Evolutionary conservation across 306 rosid genomes (phyloP).

Genomic region (Gastrolobium villosum): DNA sequence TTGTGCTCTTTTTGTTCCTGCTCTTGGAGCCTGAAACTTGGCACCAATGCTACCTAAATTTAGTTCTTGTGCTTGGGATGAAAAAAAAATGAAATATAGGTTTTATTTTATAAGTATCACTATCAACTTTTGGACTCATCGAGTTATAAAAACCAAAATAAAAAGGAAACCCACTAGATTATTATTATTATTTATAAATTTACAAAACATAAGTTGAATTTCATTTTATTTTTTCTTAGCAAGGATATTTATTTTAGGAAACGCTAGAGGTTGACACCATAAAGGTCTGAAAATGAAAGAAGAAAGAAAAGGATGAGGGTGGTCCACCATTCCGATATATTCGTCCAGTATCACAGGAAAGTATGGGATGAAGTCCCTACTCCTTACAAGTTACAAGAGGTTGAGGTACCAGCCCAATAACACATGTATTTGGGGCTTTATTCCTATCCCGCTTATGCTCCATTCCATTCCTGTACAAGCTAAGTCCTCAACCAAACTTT

Average conservation of each 20-base stretch:
- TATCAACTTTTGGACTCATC: neutral
- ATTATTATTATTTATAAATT: neutral
- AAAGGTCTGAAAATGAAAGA: conserved; percentile 32
- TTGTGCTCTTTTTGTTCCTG: too few species aligned
- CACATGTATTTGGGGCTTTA: conserved; percentile 11
- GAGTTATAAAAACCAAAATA: neutral
- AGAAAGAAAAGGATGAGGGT: conserved; percentile 28
- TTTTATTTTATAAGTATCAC: neutral
- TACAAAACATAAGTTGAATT: neutral
- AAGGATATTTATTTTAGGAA: neutral
- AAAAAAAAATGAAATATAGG: neutral
- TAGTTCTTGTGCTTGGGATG: neutral
- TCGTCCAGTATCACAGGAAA: conserved; percentile 17
- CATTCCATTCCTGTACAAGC: conserved; percentile 1
- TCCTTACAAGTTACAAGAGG: neutral
- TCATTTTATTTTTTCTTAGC: neutral
- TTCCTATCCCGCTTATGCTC: conserved; percentile 16
- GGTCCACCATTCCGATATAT: conserved; percentile 39
- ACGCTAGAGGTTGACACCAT: neutral
- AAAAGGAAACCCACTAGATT: neutral
- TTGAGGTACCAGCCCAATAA: conserved; percentile 32
- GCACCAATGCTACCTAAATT: neutral
- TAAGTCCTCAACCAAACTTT: conserved; percentile 2
- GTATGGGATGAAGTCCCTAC: conserved; percentile 38
- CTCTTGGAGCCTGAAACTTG: neutral